These are phyloP conservation scores for Penicillium brasilianum DNA, from an alignment of 2,329 filamentous ascomycete species.

Conservation along the genomic window DNA sequence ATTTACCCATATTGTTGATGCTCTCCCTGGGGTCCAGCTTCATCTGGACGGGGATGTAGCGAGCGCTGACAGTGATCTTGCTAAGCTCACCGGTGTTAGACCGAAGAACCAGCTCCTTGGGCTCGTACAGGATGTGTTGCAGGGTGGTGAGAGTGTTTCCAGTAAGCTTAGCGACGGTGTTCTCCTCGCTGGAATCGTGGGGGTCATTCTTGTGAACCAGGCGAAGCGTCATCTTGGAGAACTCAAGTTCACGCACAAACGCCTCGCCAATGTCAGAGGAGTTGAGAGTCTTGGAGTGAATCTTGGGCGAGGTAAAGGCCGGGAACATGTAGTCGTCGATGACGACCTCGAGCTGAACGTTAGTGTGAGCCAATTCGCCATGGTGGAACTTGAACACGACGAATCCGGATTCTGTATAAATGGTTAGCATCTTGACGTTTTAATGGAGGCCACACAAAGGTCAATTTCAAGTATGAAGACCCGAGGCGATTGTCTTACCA, in stretches of 20 bases:
- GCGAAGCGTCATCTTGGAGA: conserved; percentile 88
- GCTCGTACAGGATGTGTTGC: conserved; percentile 89
- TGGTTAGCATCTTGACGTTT: conserved; percentile 39
- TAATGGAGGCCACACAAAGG: too few relatives aligned
- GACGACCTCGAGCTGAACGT: conserved; percentile 81
- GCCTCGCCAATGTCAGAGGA: conserved; percentile 96
- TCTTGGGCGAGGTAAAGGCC: conserved; percentile 79
- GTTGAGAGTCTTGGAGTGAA: conserved; percentile 69
- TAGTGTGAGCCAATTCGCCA: conserved; percentile 76
- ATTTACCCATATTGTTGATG: conserved; percentile 97
- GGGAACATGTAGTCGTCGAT: conserved; percentile 96
- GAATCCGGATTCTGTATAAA: conserved; percentile 75
- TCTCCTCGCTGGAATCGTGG: conserved; percentile 69
- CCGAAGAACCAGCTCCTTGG: conserved; percentile 79
- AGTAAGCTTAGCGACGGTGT: conserved; percentile 78
- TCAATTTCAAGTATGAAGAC: too few relatives aligned
- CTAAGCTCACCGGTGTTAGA: conserved; percentile 76
- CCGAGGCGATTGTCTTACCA: conserved; percentile 58
- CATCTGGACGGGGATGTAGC: conserved; percentile 96
- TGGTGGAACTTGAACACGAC: conserved; percentile 95
- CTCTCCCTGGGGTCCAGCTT: conserved; percentile 90
- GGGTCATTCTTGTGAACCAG: conserved; percentile 80
- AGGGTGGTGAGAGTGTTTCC: conserved; percentile 87
- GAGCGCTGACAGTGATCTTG: conserved; percentile 87
- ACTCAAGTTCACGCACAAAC: conserved; percentile 95